A percentile compares a stretch with the other conserved stretches of the same genome.
Conservation (phyloP, 257 asterid genomes). For the Rubia yunnanensis region DNA sequence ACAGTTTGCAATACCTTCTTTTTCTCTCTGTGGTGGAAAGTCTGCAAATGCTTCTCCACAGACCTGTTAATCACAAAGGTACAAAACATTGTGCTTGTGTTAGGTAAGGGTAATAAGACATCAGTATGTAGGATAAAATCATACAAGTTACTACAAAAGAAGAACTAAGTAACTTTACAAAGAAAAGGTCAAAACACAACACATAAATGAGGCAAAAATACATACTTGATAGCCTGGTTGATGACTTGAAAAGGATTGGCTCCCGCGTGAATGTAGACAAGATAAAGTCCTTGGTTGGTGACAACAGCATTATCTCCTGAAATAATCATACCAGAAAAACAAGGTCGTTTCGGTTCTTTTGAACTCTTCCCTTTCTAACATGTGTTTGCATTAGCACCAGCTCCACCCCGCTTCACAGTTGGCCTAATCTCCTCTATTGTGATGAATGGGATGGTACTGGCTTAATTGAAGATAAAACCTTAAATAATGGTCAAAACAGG, state of each 20-base stretch:
- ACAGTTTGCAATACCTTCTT: constrained; percentile 45
- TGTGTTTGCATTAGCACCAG: constrained; percentile 14
- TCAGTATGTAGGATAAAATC: neutral
- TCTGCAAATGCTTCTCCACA: constrained; percentile 82
- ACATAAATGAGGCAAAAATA: neutral
- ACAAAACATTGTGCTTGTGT: neutral
- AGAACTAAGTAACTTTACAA: neutral
- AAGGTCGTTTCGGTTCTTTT: constrained; percentile 23
- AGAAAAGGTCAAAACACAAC: neutral
- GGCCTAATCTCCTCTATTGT: constrained; percentile 13
- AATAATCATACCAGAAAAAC: constrained; percentile 21
- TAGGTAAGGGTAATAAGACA: neutral
- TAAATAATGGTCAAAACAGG: constrained; percentile 9
- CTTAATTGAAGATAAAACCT: constrained; percentile 13
- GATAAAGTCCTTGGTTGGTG: constrained; percentile 84
- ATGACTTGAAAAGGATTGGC: constrained; percentile 89
- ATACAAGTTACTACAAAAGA: neutral
- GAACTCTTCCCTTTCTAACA: constrained; percentile 8
- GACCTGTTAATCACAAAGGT: constrained; percentile 37
- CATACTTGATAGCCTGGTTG: constrained; percentile 89
- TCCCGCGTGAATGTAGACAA: constrained; percentile 89
- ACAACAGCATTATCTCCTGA: constrained; percentile 85
- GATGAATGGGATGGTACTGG: constrained; percentile 18
- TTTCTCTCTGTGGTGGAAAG: constrained; percentile 82
- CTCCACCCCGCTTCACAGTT: constrained; percentile 12